Percentiles rank a stretch among this genome's conserved stretches.
Evolutionary conservation across 2,329 filamentous ascomycete species (phyloP).

Genomic region (Tolypocladium sp.): DNA sequence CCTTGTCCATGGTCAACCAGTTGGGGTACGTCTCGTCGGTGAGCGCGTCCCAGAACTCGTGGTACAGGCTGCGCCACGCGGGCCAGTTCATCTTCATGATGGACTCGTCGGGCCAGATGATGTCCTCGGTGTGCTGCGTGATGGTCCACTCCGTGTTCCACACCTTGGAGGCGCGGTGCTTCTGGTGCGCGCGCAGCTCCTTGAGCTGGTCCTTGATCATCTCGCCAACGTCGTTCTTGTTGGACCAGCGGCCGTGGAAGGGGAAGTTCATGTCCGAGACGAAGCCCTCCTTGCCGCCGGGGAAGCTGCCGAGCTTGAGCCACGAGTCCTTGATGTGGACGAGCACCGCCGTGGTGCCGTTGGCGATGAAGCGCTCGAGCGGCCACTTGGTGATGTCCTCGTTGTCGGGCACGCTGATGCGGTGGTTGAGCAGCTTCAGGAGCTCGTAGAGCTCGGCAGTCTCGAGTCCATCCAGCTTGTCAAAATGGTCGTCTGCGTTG

Average conservation of each 20-base stretch:
- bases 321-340: constrained; percentile 16
- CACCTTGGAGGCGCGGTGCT: constrained; percentile 5
- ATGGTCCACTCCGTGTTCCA: constrained; percentile 17
- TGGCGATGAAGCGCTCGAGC: constrained; percentile 15
- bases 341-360: constrained; percentile 14
- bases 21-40: constrained; percentile 18
- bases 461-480: not conserved
- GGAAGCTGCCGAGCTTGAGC: constrained; percentile 9
- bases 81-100: constrained; percentile 7
- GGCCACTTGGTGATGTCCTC: constrained; percentile 15
- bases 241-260: constrained; percentile 11
- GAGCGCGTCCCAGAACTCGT: constrained; percentile 13
- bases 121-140: constrained; percentile 8
- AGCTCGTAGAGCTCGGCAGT: constrained; percentile 9
- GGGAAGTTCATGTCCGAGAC: constrained; percentile 15
- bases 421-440: constrained; percentile 13
- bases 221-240: constrained; percentile 4
- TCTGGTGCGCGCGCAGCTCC: constrained; percentile 6
- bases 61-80: constrained; percentile 13
- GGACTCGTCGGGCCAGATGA: not conserved
- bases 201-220: constrained; percentile 13
- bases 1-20: constrained; percentile 20
- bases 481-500: not conserved
- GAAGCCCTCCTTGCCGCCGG: constrained; percentile 18
- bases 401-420: constrained; percentile 8